A percentile compares a stretch with the other conserved stretches of the same genome.
These are phyloP conservation scores for Thelonectria rubi DNA, from an alignment of 2,329 filamentous ascomycete species.

Conservation along the genomic window DNA sequence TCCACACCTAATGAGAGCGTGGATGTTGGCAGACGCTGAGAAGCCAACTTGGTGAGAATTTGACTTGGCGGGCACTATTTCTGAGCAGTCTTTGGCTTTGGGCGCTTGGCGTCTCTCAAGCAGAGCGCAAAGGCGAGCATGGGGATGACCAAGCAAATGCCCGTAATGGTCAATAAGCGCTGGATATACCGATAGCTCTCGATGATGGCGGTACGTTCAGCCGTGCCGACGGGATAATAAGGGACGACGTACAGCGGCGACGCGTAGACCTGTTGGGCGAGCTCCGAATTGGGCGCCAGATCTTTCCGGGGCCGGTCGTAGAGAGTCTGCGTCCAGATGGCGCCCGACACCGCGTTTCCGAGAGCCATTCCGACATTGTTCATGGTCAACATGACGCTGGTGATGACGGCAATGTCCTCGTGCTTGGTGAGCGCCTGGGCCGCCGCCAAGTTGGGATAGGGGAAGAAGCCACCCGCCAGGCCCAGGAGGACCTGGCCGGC, in stretches of 20 bases:
- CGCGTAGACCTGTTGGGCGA: slow-evolving; percentile 49
- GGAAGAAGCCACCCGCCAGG: slow-evolving; percentile 66
- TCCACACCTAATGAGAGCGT: not conserved
- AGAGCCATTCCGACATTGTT: slow-evolving; percentile 53
- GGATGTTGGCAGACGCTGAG: not conserved
- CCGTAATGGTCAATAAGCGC: slow-evolving; percentile 54
- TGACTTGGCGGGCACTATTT: not conserved
- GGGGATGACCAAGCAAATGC: slow-evolving; percentile 56
- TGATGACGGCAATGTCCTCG: slow-evolving; percentile 51
- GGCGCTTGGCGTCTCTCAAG: slow-evolving; percentile 47
- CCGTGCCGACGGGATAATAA: slow-evolving; percentile 53
- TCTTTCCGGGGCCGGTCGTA: slow-evolving; percentile 44
- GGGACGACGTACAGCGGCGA: slow-evolving; percentile 48
- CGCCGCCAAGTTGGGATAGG: slow-evolving; percentile 51
- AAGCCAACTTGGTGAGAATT: not conserved
- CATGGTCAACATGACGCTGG: slow-evolving; percentile 50
- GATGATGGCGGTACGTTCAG: slow-evolving; percentile 54
- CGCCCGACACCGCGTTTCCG: slow-evolving; percentile 51
- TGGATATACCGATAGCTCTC: slow-evolving; percentile 56
- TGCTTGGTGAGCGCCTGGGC: slow-evolving; percentile 50
- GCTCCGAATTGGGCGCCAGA: slow-evolving; percentile 45
- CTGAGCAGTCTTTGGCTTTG: not conserved
- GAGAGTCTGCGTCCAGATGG: slow-evolving; percentile 54
- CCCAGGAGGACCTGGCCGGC: slow-evolving; percentile 65
- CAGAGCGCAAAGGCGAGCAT: slow-evolving; percentile 55